Evolutionary conservation across 2,329 filamentous ascomycete species (phyloP), one percentile per base, ranked within the genome.

Genomic region (Blastomyces parvus): DNA sequence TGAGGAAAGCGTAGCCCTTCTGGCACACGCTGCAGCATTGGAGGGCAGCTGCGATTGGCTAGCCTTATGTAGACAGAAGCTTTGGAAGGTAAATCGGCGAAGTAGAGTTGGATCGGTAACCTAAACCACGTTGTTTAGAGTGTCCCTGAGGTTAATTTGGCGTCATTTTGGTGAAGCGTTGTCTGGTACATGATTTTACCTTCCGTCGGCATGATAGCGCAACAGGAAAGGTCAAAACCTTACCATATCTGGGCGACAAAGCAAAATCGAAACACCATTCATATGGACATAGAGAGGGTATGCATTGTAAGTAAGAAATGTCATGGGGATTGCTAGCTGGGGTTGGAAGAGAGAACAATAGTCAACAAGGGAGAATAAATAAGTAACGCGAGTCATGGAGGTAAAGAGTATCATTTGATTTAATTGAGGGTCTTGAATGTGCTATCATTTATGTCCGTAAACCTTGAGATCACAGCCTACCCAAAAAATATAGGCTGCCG

Each of bases 371-470:
- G 33, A 25, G 19, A 19, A 40, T 19, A n/a, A 11, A 56, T n/a
- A 7, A 40, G n/a, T 57, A 57, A 38, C 22, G 33, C n/a, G 30
- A 56, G 30, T 8, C 19, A 38, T 25, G 17, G 40, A 9, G n/a
- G 40, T 36, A 27, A 46, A 59, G 22, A 59, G 44, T 46, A 25
- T 59, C 30, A 33, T 46, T 44, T 40, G 33, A 59, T 59, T 59
- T 59, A 19, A 59, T 48, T 59, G 40, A 59, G 22, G n/a, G 38
- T 19, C 27, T 25, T 59, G 57, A 48, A 48, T 59, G 25, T 59
- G 30, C 40, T 59, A 59, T 59, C 57, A 59, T 59, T 46, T 59
- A 59, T 27, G 40, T 27, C 30, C 42, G n/a, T 59, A 36, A 30
- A 40, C 22, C 33, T 57, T 27, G 36, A 33, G 17, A 38, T 25